Percentiles rank a stretch among this genome's conserved stretches.
Conservation (phyloP, 306 rosid species). For the Quercus parvula region DNA sequence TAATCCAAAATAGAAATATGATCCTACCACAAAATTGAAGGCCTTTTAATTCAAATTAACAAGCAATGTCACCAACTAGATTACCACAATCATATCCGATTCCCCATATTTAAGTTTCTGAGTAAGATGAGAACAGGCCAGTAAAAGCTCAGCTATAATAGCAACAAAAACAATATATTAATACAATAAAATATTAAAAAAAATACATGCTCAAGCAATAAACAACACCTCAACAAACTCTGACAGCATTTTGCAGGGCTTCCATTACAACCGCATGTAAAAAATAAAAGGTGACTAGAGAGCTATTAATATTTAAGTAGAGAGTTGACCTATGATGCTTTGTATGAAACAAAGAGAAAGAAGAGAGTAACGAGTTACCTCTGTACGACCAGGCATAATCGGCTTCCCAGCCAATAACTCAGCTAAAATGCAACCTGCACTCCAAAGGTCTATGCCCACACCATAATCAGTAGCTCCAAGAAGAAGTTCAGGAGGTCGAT, state of each 20-base stretch:
- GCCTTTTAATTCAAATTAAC: not conserved
- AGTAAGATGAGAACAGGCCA: not conserved
- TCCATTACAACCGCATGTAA: not conserved
- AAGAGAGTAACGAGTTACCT: conserved; percentile 50
- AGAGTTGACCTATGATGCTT: not conserved
- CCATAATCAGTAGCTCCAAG: conserved; percentile 92
- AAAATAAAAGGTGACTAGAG: not conserved
- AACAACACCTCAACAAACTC: not conserved
- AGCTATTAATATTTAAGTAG: not conserved
- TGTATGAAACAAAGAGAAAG: conserved; percentile 15
- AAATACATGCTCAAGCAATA: not conserved
- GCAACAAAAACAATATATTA: not conserved
- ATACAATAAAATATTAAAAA: not conserved
- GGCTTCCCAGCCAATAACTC: conserved; percentile 94
- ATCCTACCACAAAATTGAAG: not conserved
- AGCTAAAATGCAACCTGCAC: conserved; percentile 94
- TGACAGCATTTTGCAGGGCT: not conserved
- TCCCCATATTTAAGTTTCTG: not conserved
- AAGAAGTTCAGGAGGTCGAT: conserved; percentile 94
- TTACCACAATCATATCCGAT: not conserved
- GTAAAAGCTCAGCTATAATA: not conserved
- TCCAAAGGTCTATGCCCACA: conserved; percentile 91
- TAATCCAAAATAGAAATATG: not conserved
- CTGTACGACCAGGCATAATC: conserved; percentile 98
- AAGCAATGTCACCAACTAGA: not conserved